Conservation (phyloP, 2,329 filamentous ascomycete species). For the Beauveria varroae region DNA sequence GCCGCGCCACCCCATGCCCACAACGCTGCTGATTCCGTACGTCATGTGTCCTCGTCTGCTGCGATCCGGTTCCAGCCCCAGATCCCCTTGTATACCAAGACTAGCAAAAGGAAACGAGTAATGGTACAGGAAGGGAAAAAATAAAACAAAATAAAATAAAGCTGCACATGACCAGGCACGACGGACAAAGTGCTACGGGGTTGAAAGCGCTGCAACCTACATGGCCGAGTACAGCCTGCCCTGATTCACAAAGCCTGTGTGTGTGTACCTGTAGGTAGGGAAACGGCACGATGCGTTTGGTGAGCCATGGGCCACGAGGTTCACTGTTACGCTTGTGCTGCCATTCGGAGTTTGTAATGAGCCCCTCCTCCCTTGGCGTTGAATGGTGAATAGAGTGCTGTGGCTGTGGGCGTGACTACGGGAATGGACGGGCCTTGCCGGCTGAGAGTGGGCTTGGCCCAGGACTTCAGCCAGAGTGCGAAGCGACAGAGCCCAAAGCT, state of each 20-base stretch:
- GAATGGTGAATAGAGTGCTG: not conserved
- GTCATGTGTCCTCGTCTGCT: constrained; percentile 10
- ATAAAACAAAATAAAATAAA: not conserved
- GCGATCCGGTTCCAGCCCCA: not conserved
- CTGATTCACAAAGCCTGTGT: not conserved
- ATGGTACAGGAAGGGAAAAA: not conserved
- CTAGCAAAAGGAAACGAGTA: not conserved
- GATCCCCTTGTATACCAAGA: not conserved
- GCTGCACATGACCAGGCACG: not conserved
- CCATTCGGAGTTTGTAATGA: not conserved
- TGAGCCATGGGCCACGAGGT: not conserved
- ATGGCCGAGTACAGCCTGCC: constrained; percentile 1
- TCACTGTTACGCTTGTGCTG: not conserved
- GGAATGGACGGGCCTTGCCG: constrained; percentile 1
- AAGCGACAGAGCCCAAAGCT: not conserved
- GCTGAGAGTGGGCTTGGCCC: not conserved
- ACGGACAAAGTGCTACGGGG: not conserved
- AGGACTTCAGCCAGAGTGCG: not conserved
- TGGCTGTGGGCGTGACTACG: not conserved
- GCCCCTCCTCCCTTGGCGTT: not conserved
- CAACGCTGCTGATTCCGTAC: constrained; percentile 5
- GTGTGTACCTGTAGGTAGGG: too few relatives aligned
- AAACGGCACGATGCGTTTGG: not conserved
- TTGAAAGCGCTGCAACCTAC: not conserved
- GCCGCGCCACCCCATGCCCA: not conserved